Evolutionary conservation across 2,329 filamentous ascomycete species (phyloP).

Genomic region (Pseudogymnoascus sp.): DNA sequence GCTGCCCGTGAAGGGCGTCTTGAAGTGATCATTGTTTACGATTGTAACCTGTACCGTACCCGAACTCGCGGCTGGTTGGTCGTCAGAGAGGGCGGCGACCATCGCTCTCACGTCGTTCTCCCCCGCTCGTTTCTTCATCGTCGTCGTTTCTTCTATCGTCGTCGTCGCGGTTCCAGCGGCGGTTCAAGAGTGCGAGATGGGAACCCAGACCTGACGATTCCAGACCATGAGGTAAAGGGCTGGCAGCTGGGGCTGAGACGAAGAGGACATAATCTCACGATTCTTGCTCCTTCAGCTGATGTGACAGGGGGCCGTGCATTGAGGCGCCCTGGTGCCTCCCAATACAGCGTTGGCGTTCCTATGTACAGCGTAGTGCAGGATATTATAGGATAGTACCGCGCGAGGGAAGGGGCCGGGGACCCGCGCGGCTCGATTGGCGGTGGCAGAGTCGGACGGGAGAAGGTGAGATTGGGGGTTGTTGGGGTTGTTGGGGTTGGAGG

Average conservation of each 20-base stretch:
- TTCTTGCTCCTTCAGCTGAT: neutral
- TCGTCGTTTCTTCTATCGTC: neutral
- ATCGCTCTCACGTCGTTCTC: neutral
- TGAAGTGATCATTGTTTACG: neutral
- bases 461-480: neutral
- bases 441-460: neutral
- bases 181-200: neutral
- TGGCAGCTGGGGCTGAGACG: neutral
- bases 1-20: neutral
- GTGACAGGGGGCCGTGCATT: neutral
- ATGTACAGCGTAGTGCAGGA: slow-evolving; percentile 4
- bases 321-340: neutral
- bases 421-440: slow-evolving; percentile 3
- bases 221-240: neutral
- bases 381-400: neutral
- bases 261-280: slow-evolving; percentile 1
- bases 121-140: neutral
- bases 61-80: neutral
- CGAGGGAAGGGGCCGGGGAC: neutral
- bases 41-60: neutral
- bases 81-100: neutral
- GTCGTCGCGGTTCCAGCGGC: neutral
- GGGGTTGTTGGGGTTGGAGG: neutral
- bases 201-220: neutral
- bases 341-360: neutral